Base-by-base conservation (phyloP, 768 basidiomycete genomes). In the Termitomyces bulborhizus region DNA sequence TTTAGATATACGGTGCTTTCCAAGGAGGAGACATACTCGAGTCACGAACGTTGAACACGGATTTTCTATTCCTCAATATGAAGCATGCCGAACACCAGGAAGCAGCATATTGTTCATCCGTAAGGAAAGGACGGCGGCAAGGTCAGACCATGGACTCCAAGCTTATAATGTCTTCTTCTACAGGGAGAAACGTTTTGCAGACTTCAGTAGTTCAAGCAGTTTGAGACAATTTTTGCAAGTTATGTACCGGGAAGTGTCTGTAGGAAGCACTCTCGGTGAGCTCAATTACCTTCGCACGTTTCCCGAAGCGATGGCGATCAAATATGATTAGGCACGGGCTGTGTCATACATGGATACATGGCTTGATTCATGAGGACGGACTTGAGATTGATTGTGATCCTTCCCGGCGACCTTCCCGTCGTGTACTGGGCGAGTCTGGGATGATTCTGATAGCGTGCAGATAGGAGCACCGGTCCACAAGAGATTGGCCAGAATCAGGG, bases 261-360 rank as follows among this genome's bases (percentile, higher is more conserved):
- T 85, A 87, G 63, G 82, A 88, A 0, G 87, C 31, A 32, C 31
- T 32, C 31, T 32, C 83, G 57, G 96, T 79, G 31, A 86, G 66
- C 62, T 86, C 84, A 21, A 21, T 21, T 21, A 21, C 21, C 21
- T 21, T 21, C 21, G 77, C 4, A 97, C 71, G 65, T 96, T 87
- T 0, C 94, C 95, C 0, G 81, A 78, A 0, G 94, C 94, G 51
- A 98, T 87, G 3, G 95, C 96, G 46, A 98, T 78, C n/a, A 98
- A 75, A 66, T 98, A 98, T 1, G 87, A 84, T 1, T 93, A 4
- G 89, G 83, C 16, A 91, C 80, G 8, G 81, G 83, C 90, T 98
- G 63, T 4, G 12, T 15, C 8, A 24, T 7, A 9, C 7, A 32
- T 32, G 31, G 31, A 32, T 32, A 32, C 31, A 46, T 21, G 2